Evolutionary conservation across 2,329 filamentous ascomycete species (phyloP).

Genomic region (Fusarium cyanostomum): DNA sequence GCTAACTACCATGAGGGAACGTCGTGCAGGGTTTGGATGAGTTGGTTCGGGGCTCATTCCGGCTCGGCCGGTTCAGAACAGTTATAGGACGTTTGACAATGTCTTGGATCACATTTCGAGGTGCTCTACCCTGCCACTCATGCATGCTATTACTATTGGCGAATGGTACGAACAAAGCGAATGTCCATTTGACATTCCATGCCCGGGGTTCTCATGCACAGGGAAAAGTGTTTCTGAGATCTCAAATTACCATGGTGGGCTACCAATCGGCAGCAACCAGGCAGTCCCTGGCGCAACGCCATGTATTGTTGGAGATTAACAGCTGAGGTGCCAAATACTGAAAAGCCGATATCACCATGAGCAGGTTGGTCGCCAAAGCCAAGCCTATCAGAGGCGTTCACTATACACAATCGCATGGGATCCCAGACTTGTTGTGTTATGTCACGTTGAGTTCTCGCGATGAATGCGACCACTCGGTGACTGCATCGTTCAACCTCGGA

Average conservation of each 20-base stretch:
- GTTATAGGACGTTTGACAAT: slow-evolving; percentile 15
- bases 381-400: neutral
- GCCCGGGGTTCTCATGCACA: slow-evolving; percentile 35
- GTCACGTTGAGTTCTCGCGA: slow-evolving; percentile 4
- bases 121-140: slow-evolving; percentile 10
- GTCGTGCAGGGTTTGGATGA: slow-evolving; percentile 19
- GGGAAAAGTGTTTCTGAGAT: slow-evolving; percentile 15
- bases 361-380: neutral
- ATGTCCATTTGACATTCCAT: slow-evolving; percentile 3
- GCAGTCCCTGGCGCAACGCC: neutral
- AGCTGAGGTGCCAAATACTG: neutral
- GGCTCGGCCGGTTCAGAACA: slow-evolving; percentile 31
- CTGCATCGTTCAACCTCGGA: slow-evolving; percentile 14
- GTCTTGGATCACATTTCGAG: slow-evolving; percentile 12
- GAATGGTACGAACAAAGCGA: slow-evolving; percentile 6
- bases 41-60: slow-evolving; percentile 23
- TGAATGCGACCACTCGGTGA: slow-evolving; percentile 16
- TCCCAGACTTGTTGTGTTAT: no score
- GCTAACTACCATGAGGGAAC: slow-evolving; percentile 31
- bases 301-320: slow-evolving; percentile 6
- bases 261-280: neutral
- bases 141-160: slow-evolving; percentile 1
- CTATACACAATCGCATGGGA: slow-evolving; percentile 1
- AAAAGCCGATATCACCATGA: neutral
- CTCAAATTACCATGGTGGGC: slow-evolving; percentile 5